These are phyloP conservation scores for Phascolomyces articulosus DNA, from an alignment of 371 early-diverging fungal genomes.

Conservation along the genomic window DNA sequence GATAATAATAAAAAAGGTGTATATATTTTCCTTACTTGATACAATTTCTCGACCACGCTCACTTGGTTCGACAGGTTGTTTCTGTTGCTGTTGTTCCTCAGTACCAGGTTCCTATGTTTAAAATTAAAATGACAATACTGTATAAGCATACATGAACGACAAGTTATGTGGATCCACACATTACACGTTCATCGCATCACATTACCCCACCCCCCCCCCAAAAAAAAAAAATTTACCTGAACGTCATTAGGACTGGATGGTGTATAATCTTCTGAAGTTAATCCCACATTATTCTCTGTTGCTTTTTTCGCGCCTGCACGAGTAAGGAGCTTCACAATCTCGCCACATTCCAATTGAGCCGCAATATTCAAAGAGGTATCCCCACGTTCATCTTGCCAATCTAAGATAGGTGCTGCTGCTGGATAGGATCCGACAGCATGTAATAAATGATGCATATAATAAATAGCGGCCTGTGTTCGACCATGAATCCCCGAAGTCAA, in stretches of 20 bases:
- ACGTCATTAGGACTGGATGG: not conserved
- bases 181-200: no score
- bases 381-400: slow-evolving; percentile 73
- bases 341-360: slow-evolving; percentile 70
- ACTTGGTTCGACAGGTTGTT: slow-evolving; percentile 36
- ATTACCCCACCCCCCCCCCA: no score
- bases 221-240: not conserved
- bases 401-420: slow-evolving; percentile 1
- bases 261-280: slow-evolving; percentile 3
- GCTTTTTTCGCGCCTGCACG: slow-evolving; percentile 12
- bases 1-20: no score
- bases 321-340: slow-evolving; percentile 59
- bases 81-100: slow-evolving; percentile 5
- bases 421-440: slow-evolving; percentile 57
- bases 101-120: not conserved
- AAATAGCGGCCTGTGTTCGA: slow-evolving; percentile 66
- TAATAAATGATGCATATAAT: slow-evolving; percentile 78
- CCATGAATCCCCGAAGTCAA: slow-evolving; percentile 64
- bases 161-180: no score
- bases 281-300: slow-evolving; percentile 7
- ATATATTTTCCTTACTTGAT: no score
- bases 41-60: slow-evolving; percentile 59
- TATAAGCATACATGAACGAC: not conserved
- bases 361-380: slow-evolving; percentile 93
- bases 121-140: not conserved